Percentiles rank a stretch among this genome's conserved stretches.
Evolutionary conservation across 2,329 filamentous ascomycete genomes (phyloP).

Genomic region (Aspergillus carbonarius): DNA sequence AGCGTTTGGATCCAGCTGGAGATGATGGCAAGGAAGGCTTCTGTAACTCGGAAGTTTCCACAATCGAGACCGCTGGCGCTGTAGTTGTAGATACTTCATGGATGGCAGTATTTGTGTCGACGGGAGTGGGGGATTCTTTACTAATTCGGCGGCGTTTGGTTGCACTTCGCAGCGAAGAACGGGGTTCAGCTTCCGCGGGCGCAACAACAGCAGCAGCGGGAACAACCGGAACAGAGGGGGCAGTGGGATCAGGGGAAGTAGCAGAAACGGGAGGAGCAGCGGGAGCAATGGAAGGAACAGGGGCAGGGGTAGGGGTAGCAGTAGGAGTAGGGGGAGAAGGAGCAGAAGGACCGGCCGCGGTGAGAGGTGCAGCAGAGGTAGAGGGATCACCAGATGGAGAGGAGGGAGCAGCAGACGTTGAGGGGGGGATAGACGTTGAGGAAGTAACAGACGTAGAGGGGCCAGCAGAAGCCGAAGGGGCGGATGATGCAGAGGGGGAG

Average conservation of each 20-base stretch:
- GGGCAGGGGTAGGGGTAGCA: background rate
- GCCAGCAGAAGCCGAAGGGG: background rate
- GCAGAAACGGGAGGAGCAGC: background rate
- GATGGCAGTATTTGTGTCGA: slow-evolving; percentile 31
- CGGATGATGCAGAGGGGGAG: background rate
- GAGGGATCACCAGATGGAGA: background rate
- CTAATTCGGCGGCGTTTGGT: slow-evolving; percentile 42
- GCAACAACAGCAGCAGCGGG: background rate
- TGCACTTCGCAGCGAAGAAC: slow-evolving; percentile 28
- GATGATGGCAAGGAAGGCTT: slow-evolving; percentile 25
- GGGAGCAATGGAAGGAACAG: background rate
- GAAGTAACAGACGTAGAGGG: background rate
- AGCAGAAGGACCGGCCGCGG: background rate
- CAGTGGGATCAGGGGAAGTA: too few relatives aligned
- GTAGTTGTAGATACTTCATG: slow-evolving; percentile 40
- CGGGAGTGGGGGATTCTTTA: slow-evolving; percentile 30
- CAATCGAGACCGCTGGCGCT: slow-evolving; percentile 36
- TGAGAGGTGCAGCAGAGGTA: background rate
- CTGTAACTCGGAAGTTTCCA: slow-evolving; percentile 21
- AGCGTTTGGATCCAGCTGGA: slow-evolving; percentile 24
- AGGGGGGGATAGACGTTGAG: background rate
- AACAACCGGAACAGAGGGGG: background rate
- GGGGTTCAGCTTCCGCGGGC: slow-evolving; percentile 22
- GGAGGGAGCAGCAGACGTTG: background rate
- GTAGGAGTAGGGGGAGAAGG: background rate